phyloP scores from a whole-genome alignment of 2,329 filamentous ascomycete genomes.

The Colletotrichum graminicola region DNA sequence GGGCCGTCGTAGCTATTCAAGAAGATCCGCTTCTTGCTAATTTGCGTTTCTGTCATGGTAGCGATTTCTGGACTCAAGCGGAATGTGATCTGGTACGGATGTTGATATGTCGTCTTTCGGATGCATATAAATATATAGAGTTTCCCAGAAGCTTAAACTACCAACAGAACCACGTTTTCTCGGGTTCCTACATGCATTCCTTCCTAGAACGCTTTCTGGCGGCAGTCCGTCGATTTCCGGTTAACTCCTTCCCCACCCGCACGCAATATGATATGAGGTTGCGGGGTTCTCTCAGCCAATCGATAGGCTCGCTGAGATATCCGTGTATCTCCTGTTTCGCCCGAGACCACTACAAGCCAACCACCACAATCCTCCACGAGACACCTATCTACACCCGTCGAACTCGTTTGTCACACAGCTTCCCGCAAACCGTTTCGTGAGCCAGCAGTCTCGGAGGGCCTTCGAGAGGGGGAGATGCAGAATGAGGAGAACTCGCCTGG shows the following conservation, averaged over 20 bases:
- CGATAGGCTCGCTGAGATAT: conserved; percentile 2
- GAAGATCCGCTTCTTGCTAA: conserved; percentile 28
- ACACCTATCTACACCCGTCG: neutral
- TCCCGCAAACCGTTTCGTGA: neutral
- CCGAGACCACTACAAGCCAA: conserved; percentile 14
- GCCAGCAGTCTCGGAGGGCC: no score
- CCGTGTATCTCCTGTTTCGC: conserved; percentile 34
- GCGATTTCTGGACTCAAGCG: neutral
- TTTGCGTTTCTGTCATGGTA: conserved; percentile 5
- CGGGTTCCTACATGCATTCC: neutral
- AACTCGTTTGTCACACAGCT: neutral
- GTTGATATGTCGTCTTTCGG: neutral
- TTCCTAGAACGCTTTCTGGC: neutral
- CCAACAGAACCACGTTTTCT: conserved; percentile 3
- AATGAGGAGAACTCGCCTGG: neutral
- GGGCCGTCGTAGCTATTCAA: conserved; percentile 32
- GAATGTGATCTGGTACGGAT: neutral
- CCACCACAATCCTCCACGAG: neutral
- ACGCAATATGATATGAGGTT: neutral
- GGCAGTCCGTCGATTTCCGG: conserved; percentile 30
- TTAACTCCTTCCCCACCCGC: conserved; percentile 20
- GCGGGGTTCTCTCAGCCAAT: neutral
- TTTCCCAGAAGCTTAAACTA: neutral
- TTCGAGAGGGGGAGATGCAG: conserved; percentile 8
- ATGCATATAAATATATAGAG: neutral